phyloP scores from a whole-genome alignment of 768 basidiomycete species.

The Lyophyllum shimeji region DNA sequence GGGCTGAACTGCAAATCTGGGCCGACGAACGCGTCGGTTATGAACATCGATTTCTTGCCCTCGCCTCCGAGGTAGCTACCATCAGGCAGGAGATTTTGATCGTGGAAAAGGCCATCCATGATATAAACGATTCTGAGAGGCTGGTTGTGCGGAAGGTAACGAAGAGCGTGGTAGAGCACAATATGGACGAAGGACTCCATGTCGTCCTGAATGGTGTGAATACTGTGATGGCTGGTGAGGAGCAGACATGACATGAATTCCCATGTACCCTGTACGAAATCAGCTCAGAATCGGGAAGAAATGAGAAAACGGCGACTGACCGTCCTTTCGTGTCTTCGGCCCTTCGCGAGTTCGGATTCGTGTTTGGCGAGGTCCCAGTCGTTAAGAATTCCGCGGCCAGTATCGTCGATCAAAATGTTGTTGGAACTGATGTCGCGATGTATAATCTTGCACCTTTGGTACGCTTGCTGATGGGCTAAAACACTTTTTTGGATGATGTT shows the following conservation, averaged over 20 bases:
- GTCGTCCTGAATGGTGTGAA: constrained; percentile 9
- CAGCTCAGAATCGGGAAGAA: background rate
- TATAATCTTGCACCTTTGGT: background rate
- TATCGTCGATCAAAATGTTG: background rate
- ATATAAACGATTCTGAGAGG: no score
- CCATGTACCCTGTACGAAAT: constrained; percentile 17
- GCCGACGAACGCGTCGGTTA: no score
- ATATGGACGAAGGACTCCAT: constrained; percentile 13
- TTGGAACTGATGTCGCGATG: constrained; percentile 1
- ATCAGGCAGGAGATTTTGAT: no score
- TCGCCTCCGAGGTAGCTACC: no score
- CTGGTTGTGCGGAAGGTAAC: constrained; percentile 10
- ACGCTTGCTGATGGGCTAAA: background rate
- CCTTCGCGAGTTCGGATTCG: background rate
- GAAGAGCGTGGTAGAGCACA: constrained; percentile 6
- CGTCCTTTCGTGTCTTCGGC: background rate
- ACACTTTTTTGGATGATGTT: background rate
- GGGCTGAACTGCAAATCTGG: no score
- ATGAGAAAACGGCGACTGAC: background rate
- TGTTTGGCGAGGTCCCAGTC: constrained; percentile 1
- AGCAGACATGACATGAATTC: constrained; percentile 14
- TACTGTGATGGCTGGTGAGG: background rate
- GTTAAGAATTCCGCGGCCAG: background rate
- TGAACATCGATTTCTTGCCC: no score
- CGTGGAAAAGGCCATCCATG: no score